Evolutionary conservation across 1,284 basidiomycete genomes (phyloP).

Genomic region (Lignosus rhinocerotis): DNA sequence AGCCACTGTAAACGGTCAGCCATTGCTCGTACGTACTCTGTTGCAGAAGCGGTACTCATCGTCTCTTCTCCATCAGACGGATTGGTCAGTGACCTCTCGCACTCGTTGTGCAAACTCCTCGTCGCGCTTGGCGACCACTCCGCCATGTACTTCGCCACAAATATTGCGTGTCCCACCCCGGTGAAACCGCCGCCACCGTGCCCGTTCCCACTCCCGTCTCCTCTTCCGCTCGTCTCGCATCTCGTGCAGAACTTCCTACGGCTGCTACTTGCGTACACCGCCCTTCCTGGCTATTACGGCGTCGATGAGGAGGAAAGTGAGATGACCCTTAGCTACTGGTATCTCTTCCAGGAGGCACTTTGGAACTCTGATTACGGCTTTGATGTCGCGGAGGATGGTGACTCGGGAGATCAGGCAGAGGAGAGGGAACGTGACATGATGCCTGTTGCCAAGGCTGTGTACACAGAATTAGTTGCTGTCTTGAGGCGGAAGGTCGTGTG

Average conservation of each 20-base stretch:
- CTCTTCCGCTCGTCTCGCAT: constrained; percentile 29
- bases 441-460: constrained; percentile 72
- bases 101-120: constrained; percentile 77
- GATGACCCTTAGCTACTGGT: constrained; percentile 86
- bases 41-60: neutral
- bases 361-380: constrained; percentile 70
- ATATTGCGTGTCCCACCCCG: constrained; percentile 51
- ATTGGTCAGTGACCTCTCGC: constrained; percentile 55
- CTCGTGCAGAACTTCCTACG: constrained; percentile 73
- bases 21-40: neutral
- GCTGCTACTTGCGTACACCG: constrained; percentile 74
- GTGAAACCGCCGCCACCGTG: constrained; percentile 30
- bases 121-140: constrained; percentile 84
- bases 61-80: constrained; percentile 31
- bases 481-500: constrained; percentile 76
- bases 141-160: constrained; percentile 72
- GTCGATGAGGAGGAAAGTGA: constrained; percentile 86
- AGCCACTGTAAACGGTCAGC: constrained; percentile 42
- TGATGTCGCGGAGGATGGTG: constrained; percentile 40
- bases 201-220: constrained; percentile 22
- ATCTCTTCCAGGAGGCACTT: constrained; percentile 83
- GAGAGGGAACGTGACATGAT: constrained; percentile 45
- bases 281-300: constrained; percentile 73
- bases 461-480: constrained; percentile 72
- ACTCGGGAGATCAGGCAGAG: constrained; percentile 26